Evolutionary conservation across 257 asterid species (phyloP).

Genomic region (Thymus mandschuricus): DNA sequence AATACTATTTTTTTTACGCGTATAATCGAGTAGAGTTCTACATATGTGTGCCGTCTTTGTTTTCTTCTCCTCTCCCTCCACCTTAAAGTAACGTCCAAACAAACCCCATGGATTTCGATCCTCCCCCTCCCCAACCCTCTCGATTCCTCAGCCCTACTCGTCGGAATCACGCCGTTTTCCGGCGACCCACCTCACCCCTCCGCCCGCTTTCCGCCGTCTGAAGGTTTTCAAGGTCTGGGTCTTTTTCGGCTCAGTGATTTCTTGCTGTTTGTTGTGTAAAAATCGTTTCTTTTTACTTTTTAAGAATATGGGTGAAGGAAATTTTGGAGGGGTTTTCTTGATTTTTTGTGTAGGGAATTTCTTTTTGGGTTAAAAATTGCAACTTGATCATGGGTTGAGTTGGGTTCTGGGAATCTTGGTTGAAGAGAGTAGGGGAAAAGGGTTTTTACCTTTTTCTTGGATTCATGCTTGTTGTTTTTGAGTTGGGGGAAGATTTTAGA

Average conservation of each 20-base stretch:
- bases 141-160: conserved; percentile 35
- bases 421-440: conserved; percentile 28
- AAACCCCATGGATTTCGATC: conserved; percentile 43
- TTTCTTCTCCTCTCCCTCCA: conserved; percentile 45
- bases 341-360: not conserved
- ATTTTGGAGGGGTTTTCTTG: not conserved
- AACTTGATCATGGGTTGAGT: not conserved
- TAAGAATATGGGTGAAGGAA: not conserved
- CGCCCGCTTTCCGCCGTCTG: conserved; percentile 14
- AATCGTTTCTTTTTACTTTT: not conserved
- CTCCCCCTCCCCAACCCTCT: conserved; percentile 33
- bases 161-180: conserved; percentile 47
- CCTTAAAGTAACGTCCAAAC: conserved; percentile 35
- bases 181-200: conserved; percentile 42
- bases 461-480: conserved; percentile 27
- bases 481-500: not conserved
- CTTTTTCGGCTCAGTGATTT: conserved; percentile 21
- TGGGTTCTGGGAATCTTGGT: conserved; percentile 27
- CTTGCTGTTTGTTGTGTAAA: not conserved
- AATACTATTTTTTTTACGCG: conserved; percentile 22
- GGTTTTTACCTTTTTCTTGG: conserved; percentile 21
- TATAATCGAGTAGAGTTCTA: not conserved
- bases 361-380: not conserved
- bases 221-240: conserved; percentile 32
- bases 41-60: conserved; percentile 43